Percentiles rank a stretch among this genome's conserved stretches.
These are phyloP conservation scores for Penicillium malachiteum DNA, from an alignment of 495 filamentous ascomycete genomes.

Conservation along the genomic window DNA sequence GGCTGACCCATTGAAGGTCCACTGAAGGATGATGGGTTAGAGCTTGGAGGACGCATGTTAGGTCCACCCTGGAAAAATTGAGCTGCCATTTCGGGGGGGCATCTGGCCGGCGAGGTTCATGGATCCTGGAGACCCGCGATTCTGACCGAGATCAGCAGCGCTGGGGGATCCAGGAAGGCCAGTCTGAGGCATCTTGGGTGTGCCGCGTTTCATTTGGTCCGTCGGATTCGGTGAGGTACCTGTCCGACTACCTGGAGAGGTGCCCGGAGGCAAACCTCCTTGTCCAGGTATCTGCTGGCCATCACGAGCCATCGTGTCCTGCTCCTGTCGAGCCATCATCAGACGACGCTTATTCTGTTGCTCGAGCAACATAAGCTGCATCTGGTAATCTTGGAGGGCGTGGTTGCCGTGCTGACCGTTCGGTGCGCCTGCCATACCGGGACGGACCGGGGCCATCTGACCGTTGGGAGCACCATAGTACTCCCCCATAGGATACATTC, in stretches of 20 bases:
- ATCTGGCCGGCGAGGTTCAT: slow-evolving; percentile 74
- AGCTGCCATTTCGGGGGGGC: slow-evolving; percentile 62
- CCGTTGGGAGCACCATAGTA: slow-evolving; percentile 68
- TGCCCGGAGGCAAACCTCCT: slow-evolving; percentile 59
- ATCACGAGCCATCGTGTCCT: slow-evolving; percentile 72
- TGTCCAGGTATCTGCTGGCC: slow-evolving; percentile 59
- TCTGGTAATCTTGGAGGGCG: slow-evolving; percentile 97
- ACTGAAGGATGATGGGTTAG: slow-evolving; percentile 69
- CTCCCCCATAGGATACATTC: slow-evolving; percentile 50
- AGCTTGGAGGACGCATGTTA: slow-evolving; percentile 85
- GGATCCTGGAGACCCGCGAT: slow-evolving; percentile 77
- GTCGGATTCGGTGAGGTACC: slow-evolving; percentile 86
- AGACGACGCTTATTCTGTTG: slow-evolving; percentile 98
- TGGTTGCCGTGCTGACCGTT: slow-evolving; percentile 72
- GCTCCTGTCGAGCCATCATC: slow-evolving; percentile 96
- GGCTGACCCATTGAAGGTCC: slow-evolving; percentile 64
- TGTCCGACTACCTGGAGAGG: slow-evolving; percentile 78
- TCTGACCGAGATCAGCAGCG: slow-evolving; percentile 72
- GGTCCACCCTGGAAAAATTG: slow-evolving; percentile 62
- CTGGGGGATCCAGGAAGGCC: slow-evolving; percentile 78
- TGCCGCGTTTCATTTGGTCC: slow-evolving; percentile 85
- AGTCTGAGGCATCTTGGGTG: slow-evolving; percentile 79
- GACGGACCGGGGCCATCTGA: slow-evolving; percentile 55
- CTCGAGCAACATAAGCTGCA: slow-evolving; percentile 98
- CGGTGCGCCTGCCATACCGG: slow-evolving; percentile 50